Evolutionary conservation across 371 early-diverging fungal genomes (phyloP).

Genomic region (Lichtheimia ramosa): DNA sequence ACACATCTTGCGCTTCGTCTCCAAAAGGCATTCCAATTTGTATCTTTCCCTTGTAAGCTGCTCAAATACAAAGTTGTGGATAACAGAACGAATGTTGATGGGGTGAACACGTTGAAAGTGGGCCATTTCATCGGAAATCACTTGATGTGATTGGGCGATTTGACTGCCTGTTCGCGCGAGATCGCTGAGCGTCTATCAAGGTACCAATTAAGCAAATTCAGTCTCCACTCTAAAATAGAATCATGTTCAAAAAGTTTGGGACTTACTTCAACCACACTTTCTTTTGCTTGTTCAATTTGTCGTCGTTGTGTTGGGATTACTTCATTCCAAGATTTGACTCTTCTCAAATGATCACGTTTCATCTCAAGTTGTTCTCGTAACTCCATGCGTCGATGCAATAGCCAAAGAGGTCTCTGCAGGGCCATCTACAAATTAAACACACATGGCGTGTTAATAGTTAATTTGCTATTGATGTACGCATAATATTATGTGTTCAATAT

Average conservation of each 20-base stretch:
- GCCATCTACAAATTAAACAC: constrained; percentile 23
- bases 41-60: constrained; percentile 21
- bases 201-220: constrained; percentile 4
- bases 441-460: background rate
- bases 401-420: constrained; percentile 29
- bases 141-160: constrained; percentile 42
- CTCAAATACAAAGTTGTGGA: background rate
- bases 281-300: constrained; percentile 26
- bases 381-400: constrained; percentile 23
- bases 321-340: constrained; percentile 31
- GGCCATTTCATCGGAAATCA: constrained; percentile 48
- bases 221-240: constrained; percentile 6
- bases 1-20: background rate
- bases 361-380: constrained; percentile 25
- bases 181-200: constrained; percentile 31
- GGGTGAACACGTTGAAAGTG: constrained; percentile 42
- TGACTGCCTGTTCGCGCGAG: constrained; percentile 32
- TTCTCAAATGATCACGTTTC: constrained; percentile 32
- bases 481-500: too few relatives aligned
- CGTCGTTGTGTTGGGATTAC: constrained; percentile 31
- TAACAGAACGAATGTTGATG: constrained; percentile 6
- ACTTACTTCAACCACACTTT: constrained; percentile 33
- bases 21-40: constrained; percentile 15
- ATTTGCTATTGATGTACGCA: background rate
- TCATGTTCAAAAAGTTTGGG: too few relatives aligned